Conservation (phyloP, 768 basidiomycete genomes). For the Fistulinella prunicolor region DNA sequence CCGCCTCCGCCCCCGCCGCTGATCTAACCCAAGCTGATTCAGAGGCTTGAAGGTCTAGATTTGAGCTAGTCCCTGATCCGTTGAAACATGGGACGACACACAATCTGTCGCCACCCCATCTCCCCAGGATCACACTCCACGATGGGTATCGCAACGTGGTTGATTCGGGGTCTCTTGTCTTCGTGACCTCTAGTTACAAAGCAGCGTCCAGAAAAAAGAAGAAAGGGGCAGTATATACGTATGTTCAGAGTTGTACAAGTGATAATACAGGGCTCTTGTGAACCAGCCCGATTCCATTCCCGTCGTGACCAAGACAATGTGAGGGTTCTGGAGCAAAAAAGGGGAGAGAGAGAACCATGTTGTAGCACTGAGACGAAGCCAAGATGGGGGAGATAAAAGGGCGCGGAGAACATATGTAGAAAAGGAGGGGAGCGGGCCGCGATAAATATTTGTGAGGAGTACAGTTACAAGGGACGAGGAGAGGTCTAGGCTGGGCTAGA, state of each 20-base stretch:
- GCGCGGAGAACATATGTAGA: not conserved
- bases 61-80: too few relatives aligned
- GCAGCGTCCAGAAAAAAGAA: not conserved
- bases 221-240: slow-evolving; percentile 15
- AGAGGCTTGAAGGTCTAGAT: too few relatives aligned
- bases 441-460: slow-evolving; percentile 23
- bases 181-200: not conserved
- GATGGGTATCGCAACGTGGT: not conserved
- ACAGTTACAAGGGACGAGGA: slow-evolving; percentile 25
- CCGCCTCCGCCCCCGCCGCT: too few relatives aligned
- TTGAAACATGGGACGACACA: too few relatives aligned
- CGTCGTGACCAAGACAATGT: not conserved
- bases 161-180: not conserved
- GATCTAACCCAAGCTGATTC: not conserved
- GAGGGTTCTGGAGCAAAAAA: not conserved
- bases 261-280: slow-evolving; percentile 23
- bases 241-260: slow-evolving; percentile 18
- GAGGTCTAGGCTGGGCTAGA: slow-evolving; percentile 34
- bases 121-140: too few relatives aligned
- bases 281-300: slow-evolving; percentile 10
- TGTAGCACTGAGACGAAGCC: not conserved
- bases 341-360: not conserved
- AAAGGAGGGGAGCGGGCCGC: not conserved
- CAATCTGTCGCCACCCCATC: too few relatives aligned
- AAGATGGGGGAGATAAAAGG: not conserved